Base-by-base conservation (phyloP, 257 asterid species). In the Rauvolfia tetraphylla region DNA sequence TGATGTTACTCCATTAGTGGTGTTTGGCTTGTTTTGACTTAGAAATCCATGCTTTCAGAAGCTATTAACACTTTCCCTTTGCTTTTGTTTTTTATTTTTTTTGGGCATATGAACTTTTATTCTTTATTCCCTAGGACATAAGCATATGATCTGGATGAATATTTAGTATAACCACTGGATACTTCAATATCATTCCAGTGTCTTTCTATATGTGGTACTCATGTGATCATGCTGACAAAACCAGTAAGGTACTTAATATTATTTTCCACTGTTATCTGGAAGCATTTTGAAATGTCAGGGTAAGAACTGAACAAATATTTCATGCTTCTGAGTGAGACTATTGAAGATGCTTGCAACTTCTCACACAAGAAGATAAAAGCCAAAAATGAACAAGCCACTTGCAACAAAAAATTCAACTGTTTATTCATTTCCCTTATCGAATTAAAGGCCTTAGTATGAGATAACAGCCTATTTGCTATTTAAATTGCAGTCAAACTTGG, bases 401-500 rank as follows among this genome's bases (percentile, higher is more conserved):
- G 13, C 56, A 36, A 23, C 0, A 7, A 33, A 62, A 31, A 29
- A 31, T 11, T 12, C 12, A 53, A 17, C 25, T 6, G 17, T 54
- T 25, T 62, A 41, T 27, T 54, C 54, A 34, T 12, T 46, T 17
- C 53, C 31, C 66, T 72, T 33, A 48, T 71, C 46, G 74, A 27
- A 23, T 53, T 27, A 6, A 27, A 72, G 69, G 71, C 31, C 15
- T 65, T 41, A 1, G 44, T 63, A 56, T 71, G 58, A 31, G 58
- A 41, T 54, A 27, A 65, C 38, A 29, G 14, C 14, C 7, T 65
- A 23, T 65, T 54, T 53, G n/a, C 46, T 5, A 41, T 57, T 75
- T 68, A 22, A 27, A 15, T 78, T 80, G 27, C 81, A 93, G 98
- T 93, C 77, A 91, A 91, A 86, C 96, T 93, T 22, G 97, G 93